Evolutionary conservation across 1,284 basidiomycete genomes (phyloP).

Genomic region (Microbotryomycetes sp.): DNA sequence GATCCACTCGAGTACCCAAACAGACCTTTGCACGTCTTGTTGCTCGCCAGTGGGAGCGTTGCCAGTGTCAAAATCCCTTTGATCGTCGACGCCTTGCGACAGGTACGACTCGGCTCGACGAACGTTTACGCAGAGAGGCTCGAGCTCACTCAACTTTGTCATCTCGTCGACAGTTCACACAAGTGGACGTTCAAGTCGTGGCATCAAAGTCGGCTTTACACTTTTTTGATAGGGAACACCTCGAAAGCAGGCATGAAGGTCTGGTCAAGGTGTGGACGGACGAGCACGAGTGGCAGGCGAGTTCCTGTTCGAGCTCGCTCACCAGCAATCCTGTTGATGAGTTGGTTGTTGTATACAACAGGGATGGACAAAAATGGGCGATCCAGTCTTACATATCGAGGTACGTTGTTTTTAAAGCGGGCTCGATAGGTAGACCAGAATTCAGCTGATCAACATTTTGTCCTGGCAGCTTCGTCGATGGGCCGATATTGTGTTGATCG

Average conservation of each 20-base stretch:
- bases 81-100: constrained; percentile 69
- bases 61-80: constrained; percentile 88
- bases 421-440: background rate
- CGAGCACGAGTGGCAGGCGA: constrained; percentile 81
- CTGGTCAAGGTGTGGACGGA: constrained; percentile 78
- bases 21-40: constrained; percentile 56
- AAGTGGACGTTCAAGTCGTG: constrained; percentile 76
- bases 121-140: constrained; percentile 18
- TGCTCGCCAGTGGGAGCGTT: constrained; percentile 87
- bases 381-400: constrained; percentile 94
- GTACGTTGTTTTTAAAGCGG: constrained; percentile 38
- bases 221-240: constrained; percentile 61
- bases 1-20: constrained; percentile 28
- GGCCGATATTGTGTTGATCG: constrained; percentile 90
- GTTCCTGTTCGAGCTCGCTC: constrained; percentile 38
- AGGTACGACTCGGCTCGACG: constrained; percentile 46
- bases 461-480: constrained; percentile 64
- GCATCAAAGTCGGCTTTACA: constrained; percentile 69
- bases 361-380: constrained; percentile 65
- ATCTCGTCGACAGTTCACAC: constrained; percentile 51
- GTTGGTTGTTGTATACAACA: constrained; percentile 22
- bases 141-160: background rate
- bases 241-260: constrained; percentile 45
- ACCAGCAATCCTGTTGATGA: background rate
- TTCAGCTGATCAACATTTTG: no score